phyloP scores from a whole-genome alignment of 2,329 filamentous ascomycete genomes.

The Whalleya microplaca region DNA sequence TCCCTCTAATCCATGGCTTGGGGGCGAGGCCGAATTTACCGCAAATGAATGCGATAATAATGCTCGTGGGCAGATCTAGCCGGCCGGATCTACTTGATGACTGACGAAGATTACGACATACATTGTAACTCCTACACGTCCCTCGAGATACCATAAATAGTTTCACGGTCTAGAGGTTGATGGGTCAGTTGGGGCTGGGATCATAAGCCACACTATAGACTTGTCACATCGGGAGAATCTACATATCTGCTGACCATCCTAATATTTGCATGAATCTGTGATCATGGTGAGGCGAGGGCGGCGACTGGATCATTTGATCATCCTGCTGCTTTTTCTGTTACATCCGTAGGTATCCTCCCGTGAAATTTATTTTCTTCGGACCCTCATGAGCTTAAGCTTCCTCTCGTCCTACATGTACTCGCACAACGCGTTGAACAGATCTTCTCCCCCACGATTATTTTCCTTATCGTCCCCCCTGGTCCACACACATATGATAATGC shows the following conservation, averaged over 20 bases:
- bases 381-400: no score
- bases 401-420: no score
- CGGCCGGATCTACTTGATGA: constrained; percentile 19
- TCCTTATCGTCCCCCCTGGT: no score
- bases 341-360: not conserved
- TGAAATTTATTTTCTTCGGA: not conserved
- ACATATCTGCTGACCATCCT: not conserved
- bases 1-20: not conserved
- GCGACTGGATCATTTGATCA: not conserved
- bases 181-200: constrained; percentile 27
- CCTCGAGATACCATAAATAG: constrained; percentile 28
- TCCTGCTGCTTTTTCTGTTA: not conserved
- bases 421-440: no score
- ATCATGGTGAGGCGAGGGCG: not conserved
- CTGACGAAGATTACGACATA: constrained; percentile 34
- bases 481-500: no score
- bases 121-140: constrained; percentile 33
- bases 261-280: not conserved
- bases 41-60: constrained; percentile 3
- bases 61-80: constrained; percentile 1
- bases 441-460: no score
- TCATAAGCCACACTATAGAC: not conserved
- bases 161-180: constrained; percentile 29
- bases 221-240: not conserved
- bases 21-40: constrained; percentile 1